Conservation (phyloP, 164 flowering plant species). For the Echeveria elegans region DNA sequence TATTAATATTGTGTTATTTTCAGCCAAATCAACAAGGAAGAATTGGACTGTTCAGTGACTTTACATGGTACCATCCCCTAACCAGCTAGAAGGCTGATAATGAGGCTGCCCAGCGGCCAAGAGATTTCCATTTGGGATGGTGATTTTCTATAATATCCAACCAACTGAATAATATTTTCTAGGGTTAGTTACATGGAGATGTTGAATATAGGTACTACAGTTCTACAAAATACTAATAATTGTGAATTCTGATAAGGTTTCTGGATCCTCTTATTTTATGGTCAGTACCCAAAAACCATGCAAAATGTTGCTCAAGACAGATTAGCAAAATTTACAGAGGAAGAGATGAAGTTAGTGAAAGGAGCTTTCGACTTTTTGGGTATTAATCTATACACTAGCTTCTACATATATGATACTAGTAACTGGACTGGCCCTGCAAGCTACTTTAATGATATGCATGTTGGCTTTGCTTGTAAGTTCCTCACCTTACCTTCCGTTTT, state of each 20-base stretch:
- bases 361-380: constrained; percentile 40
- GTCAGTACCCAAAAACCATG: constrained; percentile 31
- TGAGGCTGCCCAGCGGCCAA: constrained; percentile 33
- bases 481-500: neutral
- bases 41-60: constrained; percentile 31
- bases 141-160: constrained; percentile 15
- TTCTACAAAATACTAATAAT: constrained; percentile 13
- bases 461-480: constrained; percentile 14
- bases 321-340: constrained; percentile 32
- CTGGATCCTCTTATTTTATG: constrained; percentile 30
- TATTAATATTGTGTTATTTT: constrained; percentile 3
- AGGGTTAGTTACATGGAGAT: no score
- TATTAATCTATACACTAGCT: constrained; percentile 31
- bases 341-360: constrained; percentile 25
- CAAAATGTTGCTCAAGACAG: constrained; percentile 17
- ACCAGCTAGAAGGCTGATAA: constrained; percentile 22
- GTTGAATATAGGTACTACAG: neutral
- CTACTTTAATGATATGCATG: constrained; percentile 15
- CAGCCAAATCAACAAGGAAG: constrained; percentile 22
- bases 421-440: constrained; percentile 6
- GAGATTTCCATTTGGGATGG: constrained; percentile 39
- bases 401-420: constrained; percentile 17
- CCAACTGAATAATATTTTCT: constrained; percentile 30
- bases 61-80: constrained; percentile 35
- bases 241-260: constrained; percentile 30